These are phyloP conservation scores for Tothia fuscella DNA, from an alignment of 2,329 filamentous ascomycete species.

Conservation along the genomic window DNA sequence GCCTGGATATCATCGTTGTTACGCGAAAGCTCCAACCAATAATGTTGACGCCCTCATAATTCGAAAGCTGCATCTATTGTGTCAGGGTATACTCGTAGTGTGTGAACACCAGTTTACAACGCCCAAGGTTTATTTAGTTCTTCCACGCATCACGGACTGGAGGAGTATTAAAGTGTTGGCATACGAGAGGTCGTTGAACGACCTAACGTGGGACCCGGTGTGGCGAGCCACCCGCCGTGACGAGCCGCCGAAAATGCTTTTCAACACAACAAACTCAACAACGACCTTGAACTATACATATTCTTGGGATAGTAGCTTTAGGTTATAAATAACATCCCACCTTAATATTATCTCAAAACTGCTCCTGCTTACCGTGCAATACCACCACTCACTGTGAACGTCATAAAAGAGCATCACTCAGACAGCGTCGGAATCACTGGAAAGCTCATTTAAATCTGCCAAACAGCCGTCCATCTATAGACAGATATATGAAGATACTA, in stretches of 20 bases:
- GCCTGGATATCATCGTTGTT: no score
- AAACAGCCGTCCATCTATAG: neutral
- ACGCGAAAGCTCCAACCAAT: no score
- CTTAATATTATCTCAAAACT: neutral
- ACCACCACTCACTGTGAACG: slow-evolving; percentile 3
- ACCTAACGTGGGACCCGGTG: neutral
- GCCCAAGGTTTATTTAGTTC: no score
- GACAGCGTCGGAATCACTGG: no score
- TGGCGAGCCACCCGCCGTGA: neutral
- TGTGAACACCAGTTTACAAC: no score
- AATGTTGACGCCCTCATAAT: no score
- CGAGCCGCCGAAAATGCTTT: neutral
- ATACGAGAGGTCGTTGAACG: no score
- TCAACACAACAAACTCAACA: slow-evolving; percentile 8
- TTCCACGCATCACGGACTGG: no score
- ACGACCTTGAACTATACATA: neutral
- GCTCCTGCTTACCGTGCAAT: slow-evolving; percentile 4
- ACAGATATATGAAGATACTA: neutral
- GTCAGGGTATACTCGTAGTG: no score
- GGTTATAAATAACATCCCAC: neutral
- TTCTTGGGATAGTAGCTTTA: slow-evolving; percentile 6
- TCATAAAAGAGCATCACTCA: neutral
- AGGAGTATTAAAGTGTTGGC: no score
- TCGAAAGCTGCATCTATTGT: no score
- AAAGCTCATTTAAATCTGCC: no score